Evolutionary conservation across 805 yeast species (phyloP).

Genomic region (Clavispora vitiphila): DNA sequence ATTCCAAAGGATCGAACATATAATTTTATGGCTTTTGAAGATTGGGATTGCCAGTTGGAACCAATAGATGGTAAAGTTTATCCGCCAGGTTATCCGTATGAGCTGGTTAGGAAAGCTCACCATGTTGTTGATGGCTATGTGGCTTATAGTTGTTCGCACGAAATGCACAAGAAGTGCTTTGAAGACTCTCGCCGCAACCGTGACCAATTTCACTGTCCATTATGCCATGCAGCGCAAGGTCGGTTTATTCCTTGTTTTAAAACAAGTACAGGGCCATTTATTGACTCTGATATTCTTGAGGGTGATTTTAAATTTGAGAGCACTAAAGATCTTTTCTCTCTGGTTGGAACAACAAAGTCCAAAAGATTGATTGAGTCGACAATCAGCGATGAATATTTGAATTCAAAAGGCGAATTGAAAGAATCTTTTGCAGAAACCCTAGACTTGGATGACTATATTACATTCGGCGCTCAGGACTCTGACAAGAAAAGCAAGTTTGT

Average conservation of each 20-base stretch:
- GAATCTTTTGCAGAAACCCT: background rate
- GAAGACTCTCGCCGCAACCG: slow-evolving; percentile 14
- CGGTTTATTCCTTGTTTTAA: slow-evolving; percentile 41
- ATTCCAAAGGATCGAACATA: slow-evolving; percentile 25
- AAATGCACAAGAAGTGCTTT: slow-evolving; percentile 46
- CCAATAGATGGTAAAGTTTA: slow-evolving; percentile 1
- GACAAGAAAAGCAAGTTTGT: background rate
- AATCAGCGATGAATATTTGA: slow-evolving; percentile 17
- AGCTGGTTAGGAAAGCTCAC: background rate
- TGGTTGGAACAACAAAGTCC: slow-evolving; percentile 2
- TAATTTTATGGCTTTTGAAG: slow-evolving; percentile 18
- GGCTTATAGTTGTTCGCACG: slow-evolving; percentile 48
- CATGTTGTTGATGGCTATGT: slow-evolving; percentile 12
- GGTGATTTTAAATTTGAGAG: slow-evolving; percentile 17
- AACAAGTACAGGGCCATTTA: background rate
- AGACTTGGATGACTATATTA: background rate
- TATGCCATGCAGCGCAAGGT: slow-evolving; percentile 44
- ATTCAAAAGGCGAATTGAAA: slow-evolving; percentile 3
- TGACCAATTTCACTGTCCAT: slow-evolving; percentile 41
- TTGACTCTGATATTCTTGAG: slow-evolving; percentile 3
- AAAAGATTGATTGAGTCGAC: background rate
- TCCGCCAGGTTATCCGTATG: slow-evolving; percentile 3
- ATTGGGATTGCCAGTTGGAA: slow-evolving; percentile 15
- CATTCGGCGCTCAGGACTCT: background rate
- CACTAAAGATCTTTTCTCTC: slow-evolving; percentile 2